Evolutionary conservation across 1,284 basidiomycete genomes (phyloP).

Genomic region (Cutaneotrichosporon curvatum): DNA sequence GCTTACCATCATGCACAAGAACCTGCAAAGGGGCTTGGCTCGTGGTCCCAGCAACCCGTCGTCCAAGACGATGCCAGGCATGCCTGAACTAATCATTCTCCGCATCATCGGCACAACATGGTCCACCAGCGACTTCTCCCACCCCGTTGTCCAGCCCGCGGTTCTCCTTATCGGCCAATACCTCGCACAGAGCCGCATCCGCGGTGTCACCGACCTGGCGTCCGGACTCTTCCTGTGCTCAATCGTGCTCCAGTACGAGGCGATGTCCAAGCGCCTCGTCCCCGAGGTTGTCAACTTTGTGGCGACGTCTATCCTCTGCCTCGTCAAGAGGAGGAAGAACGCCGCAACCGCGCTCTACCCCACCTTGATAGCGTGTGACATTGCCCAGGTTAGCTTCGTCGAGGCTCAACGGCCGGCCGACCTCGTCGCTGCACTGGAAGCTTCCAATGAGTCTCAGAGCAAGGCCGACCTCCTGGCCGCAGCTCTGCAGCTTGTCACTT

Average conservation of each 20-base stretch:
- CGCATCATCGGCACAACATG: slow-evolving; percentile 74
- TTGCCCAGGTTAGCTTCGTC: slow-evolving; percentile 10
- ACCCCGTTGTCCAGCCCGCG: slow-evolving; percentile 79
- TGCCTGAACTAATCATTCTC: slow-evolving; percentile 74
- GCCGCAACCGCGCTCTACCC: slow-evolving; percentile 47
- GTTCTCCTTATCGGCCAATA: slow-evolving; percentile 87
- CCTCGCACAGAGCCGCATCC: slow-evolving; percentile 72
- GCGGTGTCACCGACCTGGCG: slow-evolving; percentile 65
- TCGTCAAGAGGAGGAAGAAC: slow-evolving; percentile 56
- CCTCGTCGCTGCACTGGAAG: slow-evolving; percentile 19
- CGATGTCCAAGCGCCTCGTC: slow-evolving; percentile 73
- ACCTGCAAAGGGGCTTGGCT: slow-evolving; percentile 75
- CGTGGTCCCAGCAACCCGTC: slow-evolving; percentile 59
- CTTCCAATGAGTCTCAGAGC: slow-evolving; percentile 51
- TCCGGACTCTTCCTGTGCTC: slow-evolving; percentile 86
- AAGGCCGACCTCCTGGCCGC: slow-evolving; percentile 50
- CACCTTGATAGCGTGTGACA: slow-evolving; percentile 23
- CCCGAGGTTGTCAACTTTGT: slow-evolving; percentile 87
- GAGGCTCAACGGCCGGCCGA: slow-evolving; percentile 26
- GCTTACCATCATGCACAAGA: slow-evolving; percentile 87
- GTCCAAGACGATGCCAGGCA: slow-evolving; percentile 80
- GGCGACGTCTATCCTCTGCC: slow-evolving; percentile 61
- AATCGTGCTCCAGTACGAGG: slow-evolving; percentile 70
- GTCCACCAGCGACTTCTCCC: slow-evolving; percentile 91
- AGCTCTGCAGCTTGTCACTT: slow-evolving; percentile 57